phyloP scores from a whole-genome alignment of 1,284 basidiomycete genomes.

The Wallemia mellicola region DNA sequence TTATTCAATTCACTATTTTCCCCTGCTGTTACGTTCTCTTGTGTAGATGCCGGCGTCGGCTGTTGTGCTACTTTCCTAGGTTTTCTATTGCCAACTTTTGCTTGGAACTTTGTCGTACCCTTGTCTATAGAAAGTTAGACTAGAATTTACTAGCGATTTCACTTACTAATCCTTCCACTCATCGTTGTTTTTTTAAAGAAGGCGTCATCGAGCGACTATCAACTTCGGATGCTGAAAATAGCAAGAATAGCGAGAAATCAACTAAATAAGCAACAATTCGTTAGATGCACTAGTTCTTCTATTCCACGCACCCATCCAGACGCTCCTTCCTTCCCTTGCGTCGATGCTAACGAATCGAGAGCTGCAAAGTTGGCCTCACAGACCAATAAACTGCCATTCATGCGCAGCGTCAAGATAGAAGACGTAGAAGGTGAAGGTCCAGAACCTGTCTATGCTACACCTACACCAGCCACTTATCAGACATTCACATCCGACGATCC shows the following conservation, averaged over 20 bases:
- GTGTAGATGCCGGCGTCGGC: neutral
- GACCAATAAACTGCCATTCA: slow-evolving; percentile 3
- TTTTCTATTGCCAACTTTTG: neutral
- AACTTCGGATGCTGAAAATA: neutral
- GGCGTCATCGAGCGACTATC: neutral
- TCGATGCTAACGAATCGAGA: slow-evolving; percentile 9
- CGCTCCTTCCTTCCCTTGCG: slow-evolving; percentile 9
- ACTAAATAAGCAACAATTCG: neutral
- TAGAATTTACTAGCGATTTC: neutral
- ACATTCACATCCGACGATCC: slow-evolving; percentile 20
- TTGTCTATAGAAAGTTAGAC: neutral
- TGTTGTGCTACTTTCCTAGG: neutral
- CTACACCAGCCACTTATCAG: slow-evolving; percentile 6
- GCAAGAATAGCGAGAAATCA: neutral
- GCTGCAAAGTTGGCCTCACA: neutral
- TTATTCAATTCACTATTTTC: too few species aligned
- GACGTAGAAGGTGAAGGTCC: slow-evolving; percentile 12
- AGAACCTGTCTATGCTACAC: slow-evolving; percentile 18
- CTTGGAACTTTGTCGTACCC: neutral
- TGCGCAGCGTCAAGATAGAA: neutral
- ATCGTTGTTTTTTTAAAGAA: neutral
- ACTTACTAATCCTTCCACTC: neutral
- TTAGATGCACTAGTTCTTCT: neutral
- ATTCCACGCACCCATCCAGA: neutral
- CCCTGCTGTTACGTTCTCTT: too few species aligned